Evolutionary conservation across 2,329 filamentous ascomycete genomes (phyloP).

Genomic region (Waltergamsia citrina): DNA sequence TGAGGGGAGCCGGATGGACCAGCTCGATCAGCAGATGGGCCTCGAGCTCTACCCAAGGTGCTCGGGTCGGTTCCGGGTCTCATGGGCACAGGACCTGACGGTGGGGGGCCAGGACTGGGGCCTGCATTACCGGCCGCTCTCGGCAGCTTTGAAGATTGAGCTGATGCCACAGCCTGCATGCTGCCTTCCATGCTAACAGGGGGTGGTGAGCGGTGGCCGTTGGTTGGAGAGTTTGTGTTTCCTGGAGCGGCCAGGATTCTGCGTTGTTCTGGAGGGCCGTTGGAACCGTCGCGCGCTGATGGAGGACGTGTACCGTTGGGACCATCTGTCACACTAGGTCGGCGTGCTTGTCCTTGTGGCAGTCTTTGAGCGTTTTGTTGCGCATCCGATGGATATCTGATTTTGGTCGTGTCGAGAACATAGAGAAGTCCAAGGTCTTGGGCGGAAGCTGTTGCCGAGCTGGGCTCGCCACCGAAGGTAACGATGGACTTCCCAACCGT

Average conservation of each 20-base stretch:
- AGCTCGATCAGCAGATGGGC: conserved; percentile 37
- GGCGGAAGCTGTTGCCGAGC: conserved; percentile 70
- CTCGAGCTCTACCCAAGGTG: conserved; percentile 32
- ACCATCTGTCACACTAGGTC: conserved; percentile 31
- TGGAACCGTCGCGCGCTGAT: conserved; percentile 41
- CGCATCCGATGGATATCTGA: conserved; percentile 80
- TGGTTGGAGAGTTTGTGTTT: conserved; percentile 25
- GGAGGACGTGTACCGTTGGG: conserved; percentile 22
- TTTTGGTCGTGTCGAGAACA: conserved; percentile 89
- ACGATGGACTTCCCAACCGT: conserved; percentile 87
- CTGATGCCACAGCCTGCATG: conserved; percentile 19
- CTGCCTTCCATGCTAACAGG: conserved; percentile 29
- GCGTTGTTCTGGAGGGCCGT: conserved; percentile 35
- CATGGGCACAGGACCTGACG: conserved; percentile 40
- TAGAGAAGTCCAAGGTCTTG: conserved; percentile 85
- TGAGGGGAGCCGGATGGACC: conserved; percentile 26
- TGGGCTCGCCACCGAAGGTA: conserved; percentile 89
- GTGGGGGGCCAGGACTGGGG: conserved; percentile 46
- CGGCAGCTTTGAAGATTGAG: conserved; percentile 25
- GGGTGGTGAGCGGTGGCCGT: conserved; percentile 28
- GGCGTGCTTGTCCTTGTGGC: conserved; percentile 23
- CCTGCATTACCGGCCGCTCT: conserved; percentile 25
- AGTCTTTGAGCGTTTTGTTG: conserved; percentile 21
- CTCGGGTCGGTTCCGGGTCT: conserved; percentile 34
- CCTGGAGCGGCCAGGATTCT: conserved; percentile 30